A percentile compares a stretch with the other conserved stretches of the same genome.
phyloP scores from a whole-genome alignment of 352 stramenopile species.

The Globisporangium rhizosaccharum region DNA sequence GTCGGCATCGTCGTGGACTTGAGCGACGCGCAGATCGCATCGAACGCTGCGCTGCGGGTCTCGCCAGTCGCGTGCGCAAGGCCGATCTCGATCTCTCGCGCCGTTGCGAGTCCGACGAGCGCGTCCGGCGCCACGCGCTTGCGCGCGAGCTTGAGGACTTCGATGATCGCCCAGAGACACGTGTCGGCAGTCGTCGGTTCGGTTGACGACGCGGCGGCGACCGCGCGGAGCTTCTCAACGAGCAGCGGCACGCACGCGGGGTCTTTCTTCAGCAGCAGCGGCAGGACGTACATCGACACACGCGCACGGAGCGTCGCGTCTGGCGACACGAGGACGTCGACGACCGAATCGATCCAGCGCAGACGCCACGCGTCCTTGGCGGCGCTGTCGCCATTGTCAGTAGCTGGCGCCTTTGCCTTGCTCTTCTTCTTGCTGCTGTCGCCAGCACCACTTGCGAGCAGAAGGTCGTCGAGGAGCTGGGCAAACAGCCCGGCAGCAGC shows the following conservation, averaged over 20 bases:
- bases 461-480: constrained; percentile 50
- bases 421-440: constrained; percentile 19
- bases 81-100: constrained; percentile 46
- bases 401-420: constrained; percentile 10
- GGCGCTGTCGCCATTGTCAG: neutral
- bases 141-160: constrained; percentile 75
- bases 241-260: constrained; percentile 41
- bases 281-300: constrained; percentile 72
- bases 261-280: constrained; percentile 69
- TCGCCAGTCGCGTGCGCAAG: constrained; percentile 50
- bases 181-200: constrained; percentile 26
- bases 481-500: constrained; percentile 67
- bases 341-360: constrained; percentile 57
- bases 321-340: constrained; percentile 39
- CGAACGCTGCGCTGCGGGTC: constrained; percentile 66
- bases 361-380: constrained; percentile 30
- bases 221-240: constrained; percentile 39
- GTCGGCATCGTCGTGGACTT: constrained; percentile 76
- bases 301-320: constrained; percentile 50
- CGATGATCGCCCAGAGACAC: constrained; percentile 63
- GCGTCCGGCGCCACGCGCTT: constrained; percentile 62
- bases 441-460: neutral
- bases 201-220: neutral
- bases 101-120: constrained; percentile 35
- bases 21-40: constrained; percentile 70